phyloP scores from a whole-genome alignment of 345 rosid species.

The Eucalyptus decipiens region DNA sequence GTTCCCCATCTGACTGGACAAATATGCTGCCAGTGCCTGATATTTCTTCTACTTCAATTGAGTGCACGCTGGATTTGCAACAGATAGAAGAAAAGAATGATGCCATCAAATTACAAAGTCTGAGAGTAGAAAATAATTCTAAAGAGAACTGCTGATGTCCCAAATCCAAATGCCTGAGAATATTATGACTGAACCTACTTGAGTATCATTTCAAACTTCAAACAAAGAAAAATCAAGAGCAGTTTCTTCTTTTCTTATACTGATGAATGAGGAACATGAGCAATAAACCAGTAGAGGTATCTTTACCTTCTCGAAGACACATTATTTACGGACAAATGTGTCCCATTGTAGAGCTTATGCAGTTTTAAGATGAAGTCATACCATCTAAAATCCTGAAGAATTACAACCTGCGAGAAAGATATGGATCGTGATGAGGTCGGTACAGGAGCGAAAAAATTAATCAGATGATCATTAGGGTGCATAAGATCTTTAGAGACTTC shows the following conservation, averaged over 20 bases:
- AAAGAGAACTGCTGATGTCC: neutral
- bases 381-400: conserved; percentile 94
- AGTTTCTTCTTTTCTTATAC: neutral
- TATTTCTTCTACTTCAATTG: conserved; percentile 70
- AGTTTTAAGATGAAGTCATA: conserved; percentile 74
- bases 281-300: neutral
- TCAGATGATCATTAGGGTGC: neutral
- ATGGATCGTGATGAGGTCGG: neutral
- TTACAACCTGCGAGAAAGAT: conserved; percentile 50
- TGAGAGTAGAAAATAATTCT: neutral
- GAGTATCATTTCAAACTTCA: neutral
- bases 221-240: neutral
- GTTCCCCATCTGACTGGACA: conserved; percentile 93
- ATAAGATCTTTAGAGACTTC: neutral
- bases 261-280: neutral
- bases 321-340: conserved; percentile 65
- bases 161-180: neutral
- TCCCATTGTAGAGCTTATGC: conserved; percentile 69
- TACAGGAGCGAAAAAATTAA: neutral
- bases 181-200: neutral
- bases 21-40: conserved; percentile 42
- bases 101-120: neutral
- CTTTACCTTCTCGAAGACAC: conserved; percentile 66
- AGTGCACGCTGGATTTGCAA: conserved; percentile 38
- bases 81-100: neutral